A percentile compares a stretch with the other conserved stretches of the same genome.
phyloP scores from a whole-genome alignment of 352 stramenopile species.

The Globisporangium lucens region DNA sequence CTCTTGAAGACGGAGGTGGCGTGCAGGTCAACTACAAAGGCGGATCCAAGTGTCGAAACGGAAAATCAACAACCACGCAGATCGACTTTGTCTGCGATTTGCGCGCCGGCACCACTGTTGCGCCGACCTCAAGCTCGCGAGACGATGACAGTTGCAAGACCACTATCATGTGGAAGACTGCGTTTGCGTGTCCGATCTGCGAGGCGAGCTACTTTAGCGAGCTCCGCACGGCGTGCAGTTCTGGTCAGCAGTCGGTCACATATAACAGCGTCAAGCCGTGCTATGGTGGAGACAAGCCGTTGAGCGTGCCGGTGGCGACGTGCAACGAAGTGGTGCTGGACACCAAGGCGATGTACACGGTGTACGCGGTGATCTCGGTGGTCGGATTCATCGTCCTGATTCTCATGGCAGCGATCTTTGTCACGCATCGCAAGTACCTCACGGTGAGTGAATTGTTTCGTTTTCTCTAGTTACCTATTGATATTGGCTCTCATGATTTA shows the following conservation, averaged over 20 bases:
- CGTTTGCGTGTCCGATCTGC: slow-evolving; percentile 68
- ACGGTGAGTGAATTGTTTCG: slow-evolving; percentile 24
- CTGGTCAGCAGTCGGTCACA: slow-evolving; percentile 53
- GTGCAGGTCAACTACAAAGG: slow-evolving; percentile 53
- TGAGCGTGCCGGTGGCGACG: slow-evolving; percentile 47
- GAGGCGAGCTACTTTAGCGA: slow-evolving; percentile 61
- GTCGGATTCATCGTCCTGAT: slow-evolving; percentile 63
- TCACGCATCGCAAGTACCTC: slow-evolving; percentile 79
- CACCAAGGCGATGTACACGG: slow-evolving; percentile 63
- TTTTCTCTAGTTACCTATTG: background rate
- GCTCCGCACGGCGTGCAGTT: slow-evolving; percentile 55
- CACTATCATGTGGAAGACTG: slow-evolving; percentile 62
- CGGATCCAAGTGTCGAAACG: slow-evolving; percentile 49
- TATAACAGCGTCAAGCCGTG: slow-evolving; percentile 56
- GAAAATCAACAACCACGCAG: slow-evolving; percentile 42
- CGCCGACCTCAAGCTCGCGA: slow-evolving; percentile 24
- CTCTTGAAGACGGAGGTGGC: slow-evolving; percentile 50
- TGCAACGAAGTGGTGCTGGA: slow-evolving; percentile 74
- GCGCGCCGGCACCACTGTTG: slow-evolving; percentile 51
- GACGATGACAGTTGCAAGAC: slow-evolving; percentile 55
- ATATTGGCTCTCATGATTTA: background rate
- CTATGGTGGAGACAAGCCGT: slow-evolving; percentile 46
- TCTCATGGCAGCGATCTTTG: slow-evolving; percentile 59
- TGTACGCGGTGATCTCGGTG: slow-evolving; percentile 64
- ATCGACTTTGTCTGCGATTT: slow-evolving; percentile 73